A percentile compares a stretch with the other conserved stretches of the same genome.
Conservation (phyloP, 108 stramenopile genomes). For the Conticribra guillardii region DNA sequence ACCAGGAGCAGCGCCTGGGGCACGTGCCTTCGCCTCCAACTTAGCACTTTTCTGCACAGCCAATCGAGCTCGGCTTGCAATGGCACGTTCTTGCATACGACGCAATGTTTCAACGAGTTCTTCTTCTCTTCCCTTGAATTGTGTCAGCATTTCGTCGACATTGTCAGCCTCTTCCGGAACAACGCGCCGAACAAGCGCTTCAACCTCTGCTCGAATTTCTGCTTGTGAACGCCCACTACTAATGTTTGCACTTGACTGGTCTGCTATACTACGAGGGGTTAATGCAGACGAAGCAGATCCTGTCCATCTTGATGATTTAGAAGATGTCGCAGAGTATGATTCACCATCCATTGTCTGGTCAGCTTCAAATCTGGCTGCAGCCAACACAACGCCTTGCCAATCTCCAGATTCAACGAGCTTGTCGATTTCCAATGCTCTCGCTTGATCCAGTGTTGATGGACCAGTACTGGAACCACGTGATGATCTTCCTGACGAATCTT, state of each 20-base stretch:
- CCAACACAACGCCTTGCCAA: slow-evolving; percentile 89
- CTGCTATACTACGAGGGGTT: slow-evolving; percentile 55
- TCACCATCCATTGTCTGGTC: slow-evolving; percentile 60
- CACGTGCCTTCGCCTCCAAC: slow-evolving; percentile 60
- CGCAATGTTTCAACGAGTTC: slow-evolving; percentile 85
- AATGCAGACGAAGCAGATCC: slow-evolving; percentile 35
- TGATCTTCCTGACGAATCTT: slow-evolving; percentile 34
- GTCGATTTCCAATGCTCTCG: slow-evolving; percentile 80
- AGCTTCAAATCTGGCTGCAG: slow-evolving; percentile 84
- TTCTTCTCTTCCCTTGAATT: slow-evolving; percentile 91
- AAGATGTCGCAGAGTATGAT: slow-evolving; percentile 74
- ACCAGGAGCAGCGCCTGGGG: slow-evolving; percentile 11
- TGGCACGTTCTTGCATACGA: slow-evolving; percentile 85
- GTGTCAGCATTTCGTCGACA: slow-evolving; percentile 88
- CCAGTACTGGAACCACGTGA: slow-evolving; percentile 36
- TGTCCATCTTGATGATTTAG: slow-evolving; percentile 45
- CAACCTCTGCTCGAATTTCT: slow-evolving; percentile 82
- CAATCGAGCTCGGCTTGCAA: slow-evolving; percentile 76
- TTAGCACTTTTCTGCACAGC: slow-evolving; percentile 82
- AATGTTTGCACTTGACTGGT: slow-evolving; percentile 39
- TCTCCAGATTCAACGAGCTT: slow-evolving; percentile 84
- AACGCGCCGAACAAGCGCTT: slow-evolving; percentile 74
- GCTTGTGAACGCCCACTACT: slow-evolving; percentile 57
- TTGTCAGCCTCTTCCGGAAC: slow-evolving; percentile 90
- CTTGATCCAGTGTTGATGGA: slow-evolving; percentile 39